phyloP scores from a whole-genome alignment of 78 protist genomes.

The Anaeramoeba flamelloides region DNA sequence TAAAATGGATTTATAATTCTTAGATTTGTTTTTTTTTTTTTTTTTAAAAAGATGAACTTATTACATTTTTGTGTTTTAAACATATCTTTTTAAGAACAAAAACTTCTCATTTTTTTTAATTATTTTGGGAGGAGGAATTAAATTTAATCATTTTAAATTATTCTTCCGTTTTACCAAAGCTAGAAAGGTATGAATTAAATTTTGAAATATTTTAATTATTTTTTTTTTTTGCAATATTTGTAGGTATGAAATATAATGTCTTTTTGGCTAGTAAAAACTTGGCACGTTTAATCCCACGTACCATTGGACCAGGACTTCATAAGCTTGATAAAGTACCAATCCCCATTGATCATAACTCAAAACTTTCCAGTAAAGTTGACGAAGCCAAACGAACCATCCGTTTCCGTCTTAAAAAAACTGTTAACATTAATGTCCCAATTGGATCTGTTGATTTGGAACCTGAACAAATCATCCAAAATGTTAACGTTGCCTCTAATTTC shows the following conservation, averaged over 20 bases:
- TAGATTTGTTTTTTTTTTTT: no score
- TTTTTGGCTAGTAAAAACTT: constrained; percentile 94
- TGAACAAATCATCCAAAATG: constrained; percentile 67
- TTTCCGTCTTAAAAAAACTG: constrained; percentile 96
- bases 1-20: no score
- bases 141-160: no score
- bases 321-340: constrained; percentile 99
- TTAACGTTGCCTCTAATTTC: constrained; percentile 81
- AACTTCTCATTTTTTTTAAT: no score
- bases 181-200: no score
- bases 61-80: no score
- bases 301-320: constrained; percentile 94
- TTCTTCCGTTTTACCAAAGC: no score
- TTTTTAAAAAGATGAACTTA: no score
- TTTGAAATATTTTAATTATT: no score
- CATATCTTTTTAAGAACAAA: no score
- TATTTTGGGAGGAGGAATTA: no score
- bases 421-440: constrained; percentile 87
- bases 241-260: constrained; percentile 78
- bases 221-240: neutral
- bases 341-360: constrained; percentile 57
- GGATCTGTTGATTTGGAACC: constrained; percentile 81
- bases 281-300: constrained; percentile 81
- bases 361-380: constrained; percentile 61
- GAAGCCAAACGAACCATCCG: constrained; percentile 81